phyloP scores from a whole-genome alignment of 2,329 filamentous ascomycete species.

The Aspergillus pseudoglaucus region DNA sequence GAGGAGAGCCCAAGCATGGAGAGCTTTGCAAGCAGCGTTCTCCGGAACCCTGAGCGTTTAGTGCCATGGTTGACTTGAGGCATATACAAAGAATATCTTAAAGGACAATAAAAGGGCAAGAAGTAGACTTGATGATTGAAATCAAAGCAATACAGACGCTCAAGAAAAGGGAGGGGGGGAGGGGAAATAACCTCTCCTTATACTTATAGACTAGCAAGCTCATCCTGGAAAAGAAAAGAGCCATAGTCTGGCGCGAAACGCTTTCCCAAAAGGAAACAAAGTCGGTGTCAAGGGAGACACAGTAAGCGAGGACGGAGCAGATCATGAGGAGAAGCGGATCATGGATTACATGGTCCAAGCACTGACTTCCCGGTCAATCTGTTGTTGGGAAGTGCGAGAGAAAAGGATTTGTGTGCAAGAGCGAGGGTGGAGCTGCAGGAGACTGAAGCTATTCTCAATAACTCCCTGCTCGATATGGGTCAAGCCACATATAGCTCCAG shows the following conservation, averaged over 20 bases:
- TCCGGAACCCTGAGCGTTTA: slow-evolving; percentile 24
- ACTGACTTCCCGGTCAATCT: neutral
- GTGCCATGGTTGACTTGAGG: slow-evolving; percentile 18
- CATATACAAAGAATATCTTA: neutral
- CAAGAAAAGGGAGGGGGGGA: neutral
- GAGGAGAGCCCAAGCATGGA: slow-evolving; percentile 20
- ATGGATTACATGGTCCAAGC: neutral
- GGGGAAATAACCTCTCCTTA: neutral
- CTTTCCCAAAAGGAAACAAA: neutral
- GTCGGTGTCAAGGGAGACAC: neutral
- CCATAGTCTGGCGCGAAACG: neutral
- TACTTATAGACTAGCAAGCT: neutral
- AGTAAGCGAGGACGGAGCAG: neutral
- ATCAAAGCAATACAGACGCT: slow-evolving; percentile 2
- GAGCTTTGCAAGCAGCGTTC: slow-evolving; percentile 26
- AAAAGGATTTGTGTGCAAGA: neutral
- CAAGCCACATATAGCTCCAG: slow-evolving; percentile 14
- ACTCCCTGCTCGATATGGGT: slow-evolving; percentile 4
- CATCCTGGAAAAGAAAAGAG: neutral
- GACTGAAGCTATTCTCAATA: slow-evolving; percentile 8
- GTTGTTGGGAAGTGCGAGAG: neutral
- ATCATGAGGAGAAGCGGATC: neutral
- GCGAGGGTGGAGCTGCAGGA: too few relatives aligned
- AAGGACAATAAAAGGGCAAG: neutral
- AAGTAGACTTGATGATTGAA: too few relatives aligned